Evolutionary conservation across 2,329 filamentous ascomycete genomes (phyloP), one percentile per base, ranked within the genome.

Genomic region (Fusarium caatingaense): DNA sequence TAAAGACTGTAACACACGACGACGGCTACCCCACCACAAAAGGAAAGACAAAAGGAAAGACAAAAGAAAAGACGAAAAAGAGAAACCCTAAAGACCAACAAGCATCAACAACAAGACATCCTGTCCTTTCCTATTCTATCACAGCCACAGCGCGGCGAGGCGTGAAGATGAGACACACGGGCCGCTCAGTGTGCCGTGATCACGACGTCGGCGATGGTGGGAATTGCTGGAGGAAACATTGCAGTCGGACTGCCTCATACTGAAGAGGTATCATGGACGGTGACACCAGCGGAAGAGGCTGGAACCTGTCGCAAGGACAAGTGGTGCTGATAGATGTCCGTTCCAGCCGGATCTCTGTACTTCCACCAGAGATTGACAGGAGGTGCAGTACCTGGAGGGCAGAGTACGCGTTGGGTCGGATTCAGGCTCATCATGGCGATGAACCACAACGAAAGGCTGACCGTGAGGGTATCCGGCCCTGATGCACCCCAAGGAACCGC

Each of bases 401-500:
- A 18, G 10, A 54, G 15, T 8, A 0, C 1, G n/a, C 20, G 25
- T 8, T 54, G 25, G 5, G 0, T 10, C 5, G n/a, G 12, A 2
- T 54, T 27, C 5, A 54, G 27, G 4, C 50, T 54, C 50, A 44
- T 54, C 40, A 54, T 54, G 4, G n/a, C 16, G 3, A 54, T 10
- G 25, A 18, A 54, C 40, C 40, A 54, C 9, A 54, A 4, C 6
- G 40, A 23, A 6, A 54, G 25, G 3, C 8, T 44, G 9, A 44
- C 50, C 2, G 37, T 54, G 18, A 54, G n/a, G 15, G 30, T 44
- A 21, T 15, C 6, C 10, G 25, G 25, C 4, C 37, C 50, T 8
- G 37, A 54, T 16, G 15, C 37, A 42, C 3, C 6, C 37, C 37
- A 54, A 18, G 25, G 37, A 16, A 54, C 28, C 8, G 37, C 21